Percentiles rank a stretch among this genome's conserved stretches.
These are phyloP conservation scores for Podospora bellae-mahoneyi DNA, from an alignment of 495 filamentous ascomycete species.

Conservation along the genomic window DNA sequence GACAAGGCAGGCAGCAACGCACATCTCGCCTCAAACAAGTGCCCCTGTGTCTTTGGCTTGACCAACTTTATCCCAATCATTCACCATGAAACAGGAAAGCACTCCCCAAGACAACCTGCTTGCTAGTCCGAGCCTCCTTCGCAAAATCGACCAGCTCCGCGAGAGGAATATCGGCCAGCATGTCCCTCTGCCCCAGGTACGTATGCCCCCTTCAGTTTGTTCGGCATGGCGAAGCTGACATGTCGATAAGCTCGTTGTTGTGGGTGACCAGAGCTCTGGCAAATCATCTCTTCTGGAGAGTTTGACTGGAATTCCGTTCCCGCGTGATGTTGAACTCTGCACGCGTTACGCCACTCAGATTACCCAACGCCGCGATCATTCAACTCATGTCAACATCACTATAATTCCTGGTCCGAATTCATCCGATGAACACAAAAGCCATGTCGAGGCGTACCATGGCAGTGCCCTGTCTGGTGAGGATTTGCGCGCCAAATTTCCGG, in stretches of 20 bases:
- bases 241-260: conserved; percentile 39
- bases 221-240: neutral
- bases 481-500: conserved; percentile 22
- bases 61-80: neutral
- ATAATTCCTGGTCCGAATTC: conserved; percentile 44
- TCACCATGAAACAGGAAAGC: conserved; percentile 1
- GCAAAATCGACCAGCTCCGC: conserved; percentile 40
- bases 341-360: conserved; percentile 58
- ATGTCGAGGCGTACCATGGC: conserved; percentile 19
- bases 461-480: conserved; percentile 15
- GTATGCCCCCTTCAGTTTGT: neutral
- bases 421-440: conserved; percentile 16
- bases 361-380: conserved; percentile 36
- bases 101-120: conserved; percentile 9
- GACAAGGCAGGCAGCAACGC: neutral
- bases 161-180: conserved; percentile 41
- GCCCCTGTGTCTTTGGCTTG: neutral
- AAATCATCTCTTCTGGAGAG: conserved; percentile 50
- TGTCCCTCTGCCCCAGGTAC: conserved; percentile 37
- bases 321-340: conserved; percentile 43
- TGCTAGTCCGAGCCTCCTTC: conserved; percentile 23
- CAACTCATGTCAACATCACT: conserved; percentile 30
- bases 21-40: neutral
- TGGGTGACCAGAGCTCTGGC: conserved; percentile 48
- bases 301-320: conserved; percentile 49